Evolutionary conservation across 1,284 basidiomycete genomes (phyloP).

Genomic region (Tilletia horrida): DNA sequence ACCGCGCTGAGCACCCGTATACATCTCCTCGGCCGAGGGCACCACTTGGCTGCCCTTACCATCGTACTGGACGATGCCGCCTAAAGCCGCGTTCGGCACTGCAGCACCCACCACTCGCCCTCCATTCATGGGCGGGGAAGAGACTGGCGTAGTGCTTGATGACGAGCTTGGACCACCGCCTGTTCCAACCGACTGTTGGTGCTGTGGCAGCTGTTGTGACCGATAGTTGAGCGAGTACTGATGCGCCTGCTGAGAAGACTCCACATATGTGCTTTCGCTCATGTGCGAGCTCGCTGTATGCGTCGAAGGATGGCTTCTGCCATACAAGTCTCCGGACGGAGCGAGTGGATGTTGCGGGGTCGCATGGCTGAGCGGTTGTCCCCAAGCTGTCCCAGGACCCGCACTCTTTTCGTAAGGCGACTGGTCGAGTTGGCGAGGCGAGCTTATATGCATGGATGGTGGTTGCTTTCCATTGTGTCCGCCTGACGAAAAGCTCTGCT

Average conservation of each 20-base stretch:
- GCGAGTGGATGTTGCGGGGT: background rate
- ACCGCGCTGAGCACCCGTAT: background rate
- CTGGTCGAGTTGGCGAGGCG: too few species aligned
- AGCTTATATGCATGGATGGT: too few species aligned
- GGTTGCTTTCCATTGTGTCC: too few species aligned
- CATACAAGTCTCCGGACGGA: background rate
- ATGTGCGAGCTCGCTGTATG: background rate
- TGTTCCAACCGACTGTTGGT: too few species aligned
- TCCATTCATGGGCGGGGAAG: background rate
- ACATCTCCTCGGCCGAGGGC: background rate
- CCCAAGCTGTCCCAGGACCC: background rate
- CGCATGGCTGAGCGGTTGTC: background rate
- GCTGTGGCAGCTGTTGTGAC: too few species aligned
- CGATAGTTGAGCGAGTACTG: too few species aligned
- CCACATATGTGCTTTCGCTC: conserved; percentile 11
- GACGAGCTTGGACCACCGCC: background rate
- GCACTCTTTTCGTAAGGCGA: background rate
- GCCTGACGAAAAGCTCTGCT: too few species aligned
- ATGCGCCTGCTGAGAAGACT: background rate
- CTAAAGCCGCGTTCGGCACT: too few species aligned
- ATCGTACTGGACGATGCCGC: too few species aligned
- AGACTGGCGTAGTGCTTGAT: background rate
- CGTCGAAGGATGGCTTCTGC: background rate
- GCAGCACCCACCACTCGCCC: background rate
- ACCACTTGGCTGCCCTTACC: too few species aligned